Evolutionary conservation across 805 yeast genomes (phyloP), one percentile per base, ranked within the genome.

Genomic region (Sugiyamaella chiloensis): DNA sequence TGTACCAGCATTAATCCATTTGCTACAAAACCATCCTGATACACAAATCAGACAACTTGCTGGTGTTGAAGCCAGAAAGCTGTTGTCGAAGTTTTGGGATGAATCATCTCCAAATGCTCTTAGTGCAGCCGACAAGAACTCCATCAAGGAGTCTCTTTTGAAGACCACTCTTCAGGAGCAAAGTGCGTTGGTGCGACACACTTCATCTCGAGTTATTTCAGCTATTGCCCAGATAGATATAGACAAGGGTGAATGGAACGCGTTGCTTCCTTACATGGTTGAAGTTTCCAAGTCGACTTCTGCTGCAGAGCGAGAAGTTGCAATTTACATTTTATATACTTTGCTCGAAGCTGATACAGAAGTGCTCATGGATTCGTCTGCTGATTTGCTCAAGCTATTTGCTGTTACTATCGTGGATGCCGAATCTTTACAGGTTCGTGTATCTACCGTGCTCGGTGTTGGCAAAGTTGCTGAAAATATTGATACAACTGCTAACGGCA

Each of bases 51-150:
- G 87, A 61, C 96, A 89, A 68, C 75, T 93, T 52, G 95, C 97
- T n/a, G 95, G 96, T 52, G 96, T 93, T 53, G 99, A 93, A 71
- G 88, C 90, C 34, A 81, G 96, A 70, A 93, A 93, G 67, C 78
- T 85, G 62, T 80, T 90, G 32, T 62, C 74, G 45, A 72, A 75
- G 55, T 81, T 80, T 61, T 93, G 98, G 98, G 62, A 58, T 21
- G 50, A 40, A n/a, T 19, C 17, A 7, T 36, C 52, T 11, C 50
- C 45, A 17, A 73, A 68, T 32, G 55, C 59, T 4, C 67, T 76
- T 35, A 77, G 75, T 56, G 79, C 65, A 19, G 52, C 72, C 5
- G 62, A 77, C 46, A 81, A 82, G 67, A 71, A 73, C 35, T 75
- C 75, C 48, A 81, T 93, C 63, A 81, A 87, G 63, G 72, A 73